phyloP scores from a whole-genome alignment of 1,284 basidiomycete species.

The Cutaneotrichosporon daszewskae region DNA sequence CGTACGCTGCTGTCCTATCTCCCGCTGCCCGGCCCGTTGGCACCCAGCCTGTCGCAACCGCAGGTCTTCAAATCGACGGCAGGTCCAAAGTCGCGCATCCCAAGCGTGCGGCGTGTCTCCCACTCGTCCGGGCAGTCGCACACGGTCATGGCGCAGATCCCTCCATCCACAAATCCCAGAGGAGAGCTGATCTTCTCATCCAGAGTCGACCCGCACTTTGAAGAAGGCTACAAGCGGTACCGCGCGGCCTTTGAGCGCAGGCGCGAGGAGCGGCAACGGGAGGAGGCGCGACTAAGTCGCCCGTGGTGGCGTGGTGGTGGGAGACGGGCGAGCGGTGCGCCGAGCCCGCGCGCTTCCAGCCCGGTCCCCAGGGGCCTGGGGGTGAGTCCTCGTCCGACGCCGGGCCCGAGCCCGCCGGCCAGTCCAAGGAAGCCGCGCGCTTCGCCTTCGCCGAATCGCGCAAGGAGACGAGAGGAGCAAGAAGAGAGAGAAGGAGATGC shows the following conservation, averaged over 20 bases:
- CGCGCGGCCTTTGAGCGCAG: constrained; percentile 81
- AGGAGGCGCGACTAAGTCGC: constrained; percentile 22
- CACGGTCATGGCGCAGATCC: constrained; percentile 69
- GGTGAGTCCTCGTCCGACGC: constrained; percentile 2
- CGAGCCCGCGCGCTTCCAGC: neutral
- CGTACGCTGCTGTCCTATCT: constrained; percentile 58
- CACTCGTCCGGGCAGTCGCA: constrained; percentile 4
- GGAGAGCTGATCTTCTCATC: constrained; percentile 95
- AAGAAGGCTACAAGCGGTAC: constrained; percentile 90
- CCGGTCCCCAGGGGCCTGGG: neutral
- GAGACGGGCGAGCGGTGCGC: neutral
- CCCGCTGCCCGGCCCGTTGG: constrained; percentile 62
- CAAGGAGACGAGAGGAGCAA: neutral
- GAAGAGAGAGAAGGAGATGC: neutral
- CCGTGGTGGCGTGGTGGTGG: constrained; percentile 14
- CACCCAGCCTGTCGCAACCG: too few species aligned
- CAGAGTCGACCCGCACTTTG: constrained; percentile 72
- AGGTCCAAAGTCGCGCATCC: too few species aligned
- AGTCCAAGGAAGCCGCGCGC: neutral
- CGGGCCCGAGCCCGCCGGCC: constrained; percentile 1
- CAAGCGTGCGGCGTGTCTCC: constrained; percentile 12
- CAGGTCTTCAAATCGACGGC: neutral
- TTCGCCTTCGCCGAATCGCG: too few species aligned
- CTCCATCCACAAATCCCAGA: constrained; percentile 79
- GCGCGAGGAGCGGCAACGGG: constrained; percentile 57